Evolutionary conservation across 2,329 filamentous ascomycete species (phyloP).

Genomic region (Monilinia fructigena): DNA sequence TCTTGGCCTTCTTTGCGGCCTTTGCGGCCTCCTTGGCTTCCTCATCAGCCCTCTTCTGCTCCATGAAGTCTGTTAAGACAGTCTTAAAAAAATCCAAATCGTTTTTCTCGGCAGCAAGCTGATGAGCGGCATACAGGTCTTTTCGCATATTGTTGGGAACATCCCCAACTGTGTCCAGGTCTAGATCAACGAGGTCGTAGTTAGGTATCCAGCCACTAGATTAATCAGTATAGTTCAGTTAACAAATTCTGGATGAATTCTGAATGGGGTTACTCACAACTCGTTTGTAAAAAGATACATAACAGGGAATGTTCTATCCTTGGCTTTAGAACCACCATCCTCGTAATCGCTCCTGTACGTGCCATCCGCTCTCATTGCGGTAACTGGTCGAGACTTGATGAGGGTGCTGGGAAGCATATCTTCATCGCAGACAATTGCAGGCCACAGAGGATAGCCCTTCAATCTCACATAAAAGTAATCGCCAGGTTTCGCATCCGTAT

Average conservation of each 20-base stretch:
- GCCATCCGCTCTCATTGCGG: constrained; percentile 77
- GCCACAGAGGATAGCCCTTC: constrained; percentile 94
- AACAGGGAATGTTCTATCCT: constrained; percentile 85
- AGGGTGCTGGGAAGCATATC: constrained; percentile 84
- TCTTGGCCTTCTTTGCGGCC: constrained; percentile 48
- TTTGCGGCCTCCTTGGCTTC: constrained; percentile 47
- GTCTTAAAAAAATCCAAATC: constrained; percentile 81
- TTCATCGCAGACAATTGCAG: constrained; percentile 89
- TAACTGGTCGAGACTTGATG: constrained; percentile 76
- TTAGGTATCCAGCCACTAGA: constrained; percentile 88
- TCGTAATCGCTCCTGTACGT: constrained; percentile 83
- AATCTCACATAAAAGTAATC: constrained; percentile 91
- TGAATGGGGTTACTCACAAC: constrained; percentile 67
- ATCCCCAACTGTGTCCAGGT: constrained; percentile 67
- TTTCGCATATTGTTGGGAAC: constrained; percentile 76
- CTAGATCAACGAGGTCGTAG: constrained; percentile 74
- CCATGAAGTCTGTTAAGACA: constrained; percentile 68
- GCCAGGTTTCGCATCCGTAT: constrained; percentile 82
- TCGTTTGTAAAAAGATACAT: constrained; percentile 96
- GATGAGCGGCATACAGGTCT: constrained; percentile 73
- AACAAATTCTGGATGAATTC: neutral
- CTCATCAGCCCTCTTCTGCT: constrained; percentile 59
- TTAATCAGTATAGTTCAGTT: constrained; percentile 25
- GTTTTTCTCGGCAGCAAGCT: constrained; percentile 75
- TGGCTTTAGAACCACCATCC: constrained; percentile 81